Base-by-base conservation (phyloP, 768 basidiomycete genomes). In the Porphyrellus cyaneotinctus region DNA sequence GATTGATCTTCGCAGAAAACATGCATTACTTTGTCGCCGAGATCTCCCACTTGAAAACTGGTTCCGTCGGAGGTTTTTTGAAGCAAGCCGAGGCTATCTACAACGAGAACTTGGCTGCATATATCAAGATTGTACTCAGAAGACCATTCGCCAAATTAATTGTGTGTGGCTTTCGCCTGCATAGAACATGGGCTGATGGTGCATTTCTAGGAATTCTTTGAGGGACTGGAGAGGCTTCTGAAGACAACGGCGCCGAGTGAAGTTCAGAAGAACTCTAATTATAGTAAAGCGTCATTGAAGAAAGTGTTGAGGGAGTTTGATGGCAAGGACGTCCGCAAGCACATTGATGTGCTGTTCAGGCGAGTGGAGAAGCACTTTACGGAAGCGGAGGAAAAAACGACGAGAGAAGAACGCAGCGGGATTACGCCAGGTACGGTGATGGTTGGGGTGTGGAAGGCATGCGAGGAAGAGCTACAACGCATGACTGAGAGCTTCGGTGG, bases 341-440 rank as follows among this genome's bases (percentile, higher is more conserved):
- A 88, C 54, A 74, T 95, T 47, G 95, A 97, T 50, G 80, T 81
- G 9, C 76, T 98, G 33, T 87, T 85, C 70, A 91, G 91, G 65
- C 84, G 95, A 11, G 91, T 98, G 26, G 91, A 95, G 70, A 98
- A 98, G 70, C 95, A 98, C 65, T 97, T 97, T 63, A 86, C 86
- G 7, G 91, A 94, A 61, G 82, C 82, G 1, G 84, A 85, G 11
- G 87, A 86, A 56, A 86, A 82, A 58, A 64, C 79, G 4, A 79
- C 79, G 18, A 76, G 73, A 4, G 82, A 85, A 53, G 72, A 75
- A 28, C 71, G 66, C 18, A 82, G 84, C 50, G 74, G 73, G 55
- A 80, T 82, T 52, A 70, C 78, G 3, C 73, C 81, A 24, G 82
- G 82, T 4, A 84, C 80, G 30, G 84, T 91, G 36, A 73, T 95